Percentiles rank a stretch among this genome's conserved stretches.
These are phyloP conservation scores for Rhododendron griersonianum DNA, from an alignment of 148 eudicot genomes.

Conservation along the genomic window DNA sequence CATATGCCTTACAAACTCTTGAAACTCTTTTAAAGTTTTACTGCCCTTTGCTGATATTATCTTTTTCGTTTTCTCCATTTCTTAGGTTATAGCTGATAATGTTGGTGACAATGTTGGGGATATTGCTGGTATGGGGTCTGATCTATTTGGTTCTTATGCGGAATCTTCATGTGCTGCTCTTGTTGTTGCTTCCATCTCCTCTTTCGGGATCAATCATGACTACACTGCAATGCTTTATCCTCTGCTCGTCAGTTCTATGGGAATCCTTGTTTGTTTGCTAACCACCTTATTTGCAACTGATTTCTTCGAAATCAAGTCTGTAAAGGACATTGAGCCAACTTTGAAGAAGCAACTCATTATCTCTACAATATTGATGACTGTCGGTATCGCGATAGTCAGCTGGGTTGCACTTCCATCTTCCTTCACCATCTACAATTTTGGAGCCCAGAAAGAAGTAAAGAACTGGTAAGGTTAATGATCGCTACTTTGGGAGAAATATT, in stretches of 20 bases:
- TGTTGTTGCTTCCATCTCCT: constrained; percentile 87
- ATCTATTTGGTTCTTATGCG: constrained; percentile 93
- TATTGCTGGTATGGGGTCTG: constrained; percentile 98
- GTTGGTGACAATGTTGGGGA: constrained; percentile 98
- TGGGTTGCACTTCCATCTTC: constrained; percentile 74
- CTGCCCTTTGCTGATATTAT: neutral
- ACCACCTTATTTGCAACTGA: constrained; percentile 92
- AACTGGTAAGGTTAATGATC: constrained; percentile 51
- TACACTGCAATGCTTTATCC: constrained; percentile 80
- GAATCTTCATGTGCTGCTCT: constrained; percentile 97
- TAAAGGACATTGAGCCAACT: constrained; percentile 84
- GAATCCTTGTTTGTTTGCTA: constrained; percentile 76
- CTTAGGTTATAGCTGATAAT: constrained; percentile 94
- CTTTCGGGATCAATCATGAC: constrained; percentile 77
- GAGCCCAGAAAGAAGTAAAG: constrained; percentile 71
- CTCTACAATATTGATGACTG: constrained; percentile 79
- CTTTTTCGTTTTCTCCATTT: neutral
- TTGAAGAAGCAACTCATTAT: constrained; percentile 76
- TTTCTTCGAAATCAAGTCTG: constrained; percentile 80
- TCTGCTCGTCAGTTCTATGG: constrained; percentile 66
- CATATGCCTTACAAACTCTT: neutral
- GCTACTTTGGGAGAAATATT: neutral
- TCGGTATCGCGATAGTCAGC: constrained; percentile 60
- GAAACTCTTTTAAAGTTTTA: neutral
- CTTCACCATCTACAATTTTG: constrained; percentile 81